phyloP scores from a whole-genome alignment of 495 filamentous ascomycete genomes.

The Aspergillus affinis region DNA sequence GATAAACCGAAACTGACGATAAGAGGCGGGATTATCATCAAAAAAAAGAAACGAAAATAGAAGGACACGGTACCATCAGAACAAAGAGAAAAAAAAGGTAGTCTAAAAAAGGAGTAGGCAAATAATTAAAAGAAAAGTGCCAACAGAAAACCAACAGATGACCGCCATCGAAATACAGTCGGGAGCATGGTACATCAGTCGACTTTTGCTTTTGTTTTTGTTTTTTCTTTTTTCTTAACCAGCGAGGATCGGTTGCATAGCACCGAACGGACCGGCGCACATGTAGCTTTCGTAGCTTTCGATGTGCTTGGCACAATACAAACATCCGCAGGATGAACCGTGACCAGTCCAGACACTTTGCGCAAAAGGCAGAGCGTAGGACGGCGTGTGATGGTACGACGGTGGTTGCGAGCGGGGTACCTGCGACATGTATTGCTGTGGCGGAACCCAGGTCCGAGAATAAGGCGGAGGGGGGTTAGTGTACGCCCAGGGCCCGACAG shows the following conservation, averaged over 20 bases:
- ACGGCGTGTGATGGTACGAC: constrained; percentile 52
- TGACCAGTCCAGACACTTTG: constrained; percentile 60
- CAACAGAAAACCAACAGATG: constrained; percentile 12
- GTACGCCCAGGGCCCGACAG: constrained; percentile 56
- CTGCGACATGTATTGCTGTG: constrained; percentile 48
- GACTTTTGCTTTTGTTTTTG: constrained; percentile 12
- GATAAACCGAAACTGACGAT: constrained; percentile 26
- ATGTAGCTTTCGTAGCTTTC: constrained; percentile 68
- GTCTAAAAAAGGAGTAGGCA: constrained; percentile 28
- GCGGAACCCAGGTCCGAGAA: constrained; percentile 42
- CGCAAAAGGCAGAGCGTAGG: constrained; percentile 54
- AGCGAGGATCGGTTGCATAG: constrained; percentile 57
- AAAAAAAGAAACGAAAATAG: constrained; percentile 28
- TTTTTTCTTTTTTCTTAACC: constrained; percentile 13
- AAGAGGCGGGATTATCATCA: constrained; percentile 32
- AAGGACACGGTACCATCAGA: constrained; percentile 41
- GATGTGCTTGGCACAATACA: constrained; percentile 62
- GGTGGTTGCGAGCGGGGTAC: constrained; percentile 47
- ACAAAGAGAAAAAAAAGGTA: constrained; percentile 27
- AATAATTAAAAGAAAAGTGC: constrained; percentile 24
- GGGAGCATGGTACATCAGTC: background rate
- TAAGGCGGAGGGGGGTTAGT: constrained; percentile 52
- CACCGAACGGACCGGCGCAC: constrained; percentile 55
- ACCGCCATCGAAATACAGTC: background rate
- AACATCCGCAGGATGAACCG: constrained; percentile 67